Evolutionary conservation across 2,329 filamentous ascomycete genomes (phyloP).

Genomic region (Hymenoscyphus fructigenus): DNA sequence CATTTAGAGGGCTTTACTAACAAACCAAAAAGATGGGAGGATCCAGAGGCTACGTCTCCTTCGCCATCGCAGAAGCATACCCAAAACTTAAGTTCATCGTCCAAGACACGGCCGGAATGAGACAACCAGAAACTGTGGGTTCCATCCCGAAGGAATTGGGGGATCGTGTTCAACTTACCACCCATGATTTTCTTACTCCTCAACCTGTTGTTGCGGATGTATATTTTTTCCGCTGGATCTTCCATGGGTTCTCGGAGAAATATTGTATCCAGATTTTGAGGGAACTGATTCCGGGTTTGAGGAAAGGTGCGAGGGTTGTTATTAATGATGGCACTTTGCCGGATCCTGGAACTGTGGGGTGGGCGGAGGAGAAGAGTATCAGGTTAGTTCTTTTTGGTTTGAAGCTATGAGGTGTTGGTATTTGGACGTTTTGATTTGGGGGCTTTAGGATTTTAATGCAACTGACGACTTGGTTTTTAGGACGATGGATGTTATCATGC

Average conservation of each 20-base stretch:
- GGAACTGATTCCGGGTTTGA: slow-evolving; percentile 5
- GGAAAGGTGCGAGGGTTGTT: slow-evolving; percentile 7
- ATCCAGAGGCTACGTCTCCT: slow-evolving; percentile 28
- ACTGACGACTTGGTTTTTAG: neutral
- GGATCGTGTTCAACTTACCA: slow-evolving; percentile 32
- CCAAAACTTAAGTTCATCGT: slow-evolving; percentile 19
- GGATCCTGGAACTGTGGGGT: slow-evolving; percentile 3
- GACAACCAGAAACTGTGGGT: slow-evolving; percentile 29
- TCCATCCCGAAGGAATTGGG: slow-evolving; percentile 19
- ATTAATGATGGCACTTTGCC: slow-evolving; percentile 13
- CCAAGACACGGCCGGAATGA: slow-evolving; percentile 36
- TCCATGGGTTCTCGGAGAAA: slow-evolving; percentile 13
- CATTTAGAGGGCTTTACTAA: slow-evolving; percentile 11
- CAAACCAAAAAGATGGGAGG: slow-evolving; percentile 27
- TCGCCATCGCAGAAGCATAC: slow-evolving; percentile 28
- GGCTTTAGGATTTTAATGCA: neutral
- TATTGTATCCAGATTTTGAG: slow-evolving; percentile 11
- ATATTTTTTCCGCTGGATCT: slow-evolving; percentile 15
- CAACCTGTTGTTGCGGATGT: slow-evolving; percentile 30
- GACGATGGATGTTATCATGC: slow-evolving; percentile 10
- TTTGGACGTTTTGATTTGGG: neutral
- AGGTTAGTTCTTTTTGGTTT: slow-evolving; percentile 5
- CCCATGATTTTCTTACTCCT: slow-evolving; percentile 46
- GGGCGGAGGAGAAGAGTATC: slow-evolving; percentile 6
- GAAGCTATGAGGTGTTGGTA: neutral